Conservation (phyloP, 306 rosid genomes). For the Arachis hypogaea region DNA sequence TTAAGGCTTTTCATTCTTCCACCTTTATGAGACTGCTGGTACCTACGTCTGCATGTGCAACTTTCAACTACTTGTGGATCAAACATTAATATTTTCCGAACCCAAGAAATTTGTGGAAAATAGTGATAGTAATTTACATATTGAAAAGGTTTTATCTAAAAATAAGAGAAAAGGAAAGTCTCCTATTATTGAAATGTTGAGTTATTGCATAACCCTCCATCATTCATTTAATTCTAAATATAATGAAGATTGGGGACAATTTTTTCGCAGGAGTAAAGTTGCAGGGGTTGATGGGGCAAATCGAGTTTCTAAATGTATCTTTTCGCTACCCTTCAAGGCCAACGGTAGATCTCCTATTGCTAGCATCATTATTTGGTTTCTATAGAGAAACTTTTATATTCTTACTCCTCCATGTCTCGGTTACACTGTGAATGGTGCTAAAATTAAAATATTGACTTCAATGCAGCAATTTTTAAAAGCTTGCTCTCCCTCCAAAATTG, state of each 20-base stretch:
- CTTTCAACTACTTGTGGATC: slow-evolving; percentile 19
- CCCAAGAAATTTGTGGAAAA: neutral
- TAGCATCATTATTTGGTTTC: slow-evolving; percentile 28
- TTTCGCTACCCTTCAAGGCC: slow-evolving; percentile 87
- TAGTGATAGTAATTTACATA: neutral
- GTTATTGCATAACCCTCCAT: slow-evolving; percentile 21
- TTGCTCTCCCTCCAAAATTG: neutral
- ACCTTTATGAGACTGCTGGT: slow-evolving; percentile 25
- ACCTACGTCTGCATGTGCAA: slow-evolving; percentile 25
- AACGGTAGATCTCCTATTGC: slow-evolving; percentile 54
- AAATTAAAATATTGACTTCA: slow-evolving; percentile 20
- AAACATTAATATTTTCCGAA: slow-evolving; percentile 8
- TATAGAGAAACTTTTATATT: slow-evolving; percentile 30
- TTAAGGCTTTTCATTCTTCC: slow-evolving; percentile 32
- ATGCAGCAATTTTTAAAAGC: slow-evolving; percentile 9
- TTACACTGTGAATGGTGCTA: slow-evolving; percentile 29
- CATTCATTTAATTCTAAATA: slow-evolving; percentile 22
- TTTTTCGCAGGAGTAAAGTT: slow-evolving; percentile 68
- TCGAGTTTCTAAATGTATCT: slow-evolving; percentile 75
- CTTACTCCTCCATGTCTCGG: neutral
- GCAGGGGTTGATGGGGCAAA: slow-evolving; percentile 61
- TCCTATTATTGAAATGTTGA: slow-evolving; percentile 19
- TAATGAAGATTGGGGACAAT: slow-evolving; percentile 35
- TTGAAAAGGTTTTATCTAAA: neutral
- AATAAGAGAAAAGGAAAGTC: slow-evolving; percentile 10